Percentiles rank a stretch among this genome's conserved stretches.
phyloP scores from a whole-genome alignment of 805 yeast genomes.

The Jamesozyma piceae region DNA sequence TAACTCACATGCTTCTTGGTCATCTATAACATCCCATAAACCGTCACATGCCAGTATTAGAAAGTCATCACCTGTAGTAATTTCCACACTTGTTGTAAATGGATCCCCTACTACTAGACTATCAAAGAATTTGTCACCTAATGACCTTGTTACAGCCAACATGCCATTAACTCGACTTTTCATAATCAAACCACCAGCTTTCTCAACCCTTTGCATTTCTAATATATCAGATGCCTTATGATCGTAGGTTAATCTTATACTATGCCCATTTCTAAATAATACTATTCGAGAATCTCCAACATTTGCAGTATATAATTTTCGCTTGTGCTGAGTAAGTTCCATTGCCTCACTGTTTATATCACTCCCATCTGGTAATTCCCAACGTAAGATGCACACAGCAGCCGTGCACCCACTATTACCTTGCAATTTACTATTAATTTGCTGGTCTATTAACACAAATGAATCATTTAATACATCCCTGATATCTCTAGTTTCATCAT shows the following conservation, averaged over 20 bases:
- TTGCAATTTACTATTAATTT: slow-evolving; percentile 48
- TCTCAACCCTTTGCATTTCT: slow-evolving; percentile 67
- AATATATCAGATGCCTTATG: slow-evolving; percentile 81
- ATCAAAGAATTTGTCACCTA: slow-evolving; percentile 91
- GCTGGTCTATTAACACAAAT: slow-evolving; percentile 66
- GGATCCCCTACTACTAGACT: slow-evolving; percentile 83
- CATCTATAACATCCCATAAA: slow-evolving; percentile 88
- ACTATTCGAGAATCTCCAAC: slow-evolving; percentile 91
- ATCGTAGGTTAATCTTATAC: slow-evolving; percentile 78
- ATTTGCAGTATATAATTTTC: slow-evolving; percentile 86
- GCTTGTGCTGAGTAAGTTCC: slow-evolving; percentile 38
- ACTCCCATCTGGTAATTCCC: slow-evolving; percentile 51
- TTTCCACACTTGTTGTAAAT: slow-evolving; percentile 79
- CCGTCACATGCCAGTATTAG: slow-evolving; percentile 94
- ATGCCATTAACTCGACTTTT: slow-evolving; percentile 92
- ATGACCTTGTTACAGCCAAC: slow-evolving; percentile 84
- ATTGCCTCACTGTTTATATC: slow-evolving; percentile 12
- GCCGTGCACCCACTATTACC: slow-evolving; percentile 92
- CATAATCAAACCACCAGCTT: slow-evolving; percentile 78
- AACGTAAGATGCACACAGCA: slow-evolving; percentile 80
- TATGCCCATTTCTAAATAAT: slow-evolving; percentile 61
- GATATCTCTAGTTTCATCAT: slow-evolving; percentile 42
- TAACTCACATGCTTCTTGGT: slow-evolving; percentile 71
- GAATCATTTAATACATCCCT: slow-evolving; percentile 58
- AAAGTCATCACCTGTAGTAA: slow-evolving; percentile 57